Evolutionary conservation across 192 early-diverging fungal genomes (phyloP), one percentile per base, ranked within the genome.

Genomic region (Coemansia sp.): DNA sequence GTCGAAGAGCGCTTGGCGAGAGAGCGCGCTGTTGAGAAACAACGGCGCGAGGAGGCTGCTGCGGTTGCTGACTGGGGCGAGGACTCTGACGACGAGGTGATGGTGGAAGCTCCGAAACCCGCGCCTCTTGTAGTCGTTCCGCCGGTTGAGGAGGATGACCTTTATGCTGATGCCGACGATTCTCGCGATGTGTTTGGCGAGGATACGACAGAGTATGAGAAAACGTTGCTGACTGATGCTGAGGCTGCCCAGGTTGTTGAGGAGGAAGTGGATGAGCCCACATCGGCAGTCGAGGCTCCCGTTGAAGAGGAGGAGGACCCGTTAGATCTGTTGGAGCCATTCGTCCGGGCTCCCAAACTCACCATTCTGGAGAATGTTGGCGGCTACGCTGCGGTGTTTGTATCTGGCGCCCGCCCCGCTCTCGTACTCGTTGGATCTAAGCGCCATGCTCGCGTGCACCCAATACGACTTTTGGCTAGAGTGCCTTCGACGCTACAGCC

Each of bases 361-460:
- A 50, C 68, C 2, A 70, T 69, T 34, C 70, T 83, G 5, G 81
- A 78, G 33, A 83, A 78, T 39, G 27, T 78, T 13, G 76, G 81
- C 52, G 76, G 81, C 1, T 83, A 75, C 49, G 31, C 75, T n/a
- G 81, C 76, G 8, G 57, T 83, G 46, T 71, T 83, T 50, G 65
- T 83, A 13, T 40, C 76, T 1, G 81, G 75, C 38, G 55, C 66
- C 20, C 75, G 70, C 15, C 75, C 81, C 0, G 41, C 72, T 20
- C 33, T 83, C 15, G 73, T 83, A 4, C 63, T 83, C 18, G 76
- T 72, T 1, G 81, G 81, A 18, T 5, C 66, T 16, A 83, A 83
- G 67, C 75, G 72, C 24, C 69, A 70, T 29, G 81, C 81, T 5
- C 81, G 81, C 36, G 81, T 83, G 62, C 81, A 83, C 33, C 81